Percentiles rank a stretch among this genome's conserved stretches.
These are phyloP conservation scores for Phaeosphaeriaceae sp. DNA, from an alignment of 2,329 filamentous ascomycete genomes.

Conservation along the genomic window DNA sequence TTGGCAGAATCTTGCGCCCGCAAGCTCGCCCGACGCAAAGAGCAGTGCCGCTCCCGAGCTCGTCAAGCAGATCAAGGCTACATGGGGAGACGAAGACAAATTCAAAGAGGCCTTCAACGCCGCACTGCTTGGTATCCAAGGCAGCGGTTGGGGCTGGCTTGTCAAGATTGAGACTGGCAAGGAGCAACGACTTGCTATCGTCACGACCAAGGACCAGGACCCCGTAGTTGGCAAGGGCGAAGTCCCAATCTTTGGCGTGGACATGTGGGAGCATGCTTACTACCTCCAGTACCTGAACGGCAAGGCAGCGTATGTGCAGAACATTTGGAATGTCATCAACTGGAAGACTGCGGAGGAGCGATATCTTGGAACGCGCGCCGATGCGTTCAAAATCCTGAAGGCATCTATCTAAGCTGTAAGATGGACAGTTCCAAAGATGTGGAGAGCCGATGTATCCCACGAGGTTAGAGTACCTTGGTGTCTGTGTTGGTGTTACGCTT, in stretches of 20 bases:
- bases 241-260: slow-evolving; percentile 77
- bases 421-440: background rate
- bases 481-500: slow-evolving; percentile 11
- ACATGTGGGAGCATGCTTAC: slow-evolving; percentile 96
- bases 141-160: slow-evolving; percentile 89
- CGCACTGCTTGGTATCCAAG: slow-evolving; percentile 74
- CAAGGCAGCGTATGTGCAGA: slow-evolving; percentile 76
- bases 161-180: slow-evolving; percentile 69
- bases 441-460: background rate
- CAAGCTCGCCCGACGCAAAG: slow-evolving; percentile 64
- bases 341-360: slow-evolving; percentile 74
- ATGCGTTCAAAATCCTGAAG: slow-evolving; percentile 49
- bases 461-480: slow-evolving; percentile 30
- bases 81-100: slow-evolving; percentile 71
- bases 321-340: slow-evolving; percentile 81
- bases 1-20: slow-evolving; percentile 81
- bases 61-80: slow-evolving; percentile 64
- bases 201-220: slow-evolving; percentile 88
- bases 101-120: slow-evolving; percentile 73
- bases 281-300: slow-evolving; percentile 81
- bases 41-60: slow-evolving; percentile 64
- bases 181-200: slow-evolving; percentile 65
- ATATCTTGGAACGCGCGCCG: slow-evolving; percentile 57
- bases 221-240: slow-evolving; percentile 68
- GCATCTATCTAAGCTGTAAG: slow-evolving; percentile 33